A percentile compares a stretch with the other conserved stretches of the same genome.
These are phyloP conservation scores for Blakeslea trispora DNA, from an alignment of 371 early-diverging fungal species.

Conservation along the genomic window DNA sequence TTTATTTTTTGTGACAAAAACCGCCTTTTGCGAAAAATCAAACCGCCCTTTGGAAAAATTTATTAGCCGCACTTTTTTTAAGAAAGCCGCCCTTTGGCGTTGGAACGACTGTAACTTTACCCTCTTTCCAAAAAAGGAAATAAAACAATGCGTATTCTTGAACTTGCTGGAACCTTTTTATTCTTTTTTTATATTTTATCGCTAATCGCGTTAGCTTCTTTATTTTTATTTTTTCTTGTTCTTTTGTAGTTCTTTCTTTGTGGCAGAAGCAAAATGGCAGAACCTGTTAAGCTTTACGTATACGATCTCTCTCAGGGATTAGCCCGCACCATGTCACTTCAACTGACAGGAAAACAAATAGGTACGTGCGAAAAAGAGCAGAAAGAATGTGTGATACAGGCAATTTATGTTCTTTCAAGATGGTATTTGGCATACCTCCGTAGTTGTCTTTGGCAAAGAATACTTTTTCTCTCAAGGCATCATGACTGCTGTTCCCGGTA, in stretches of 20 bases:
- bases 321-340: slow-evolving; percentile 64
- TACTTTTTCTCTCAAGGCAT: slow-evolving; percentile 87
- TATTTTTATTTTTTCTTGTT: slow-evolving; percentile 2
- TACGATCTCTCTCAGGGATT: slow-evolving; percentile 83
- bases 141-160: not conserved
- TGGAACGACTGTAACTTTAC: no score
- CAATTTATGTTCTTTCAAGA: slow-evolving; percentile 36
- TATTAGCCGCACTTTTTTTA: no score
- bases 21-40: no score
- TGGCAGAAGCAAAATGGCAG: slow-evolving; percentile 17
- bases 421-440: slow-evolving; percentile 90
- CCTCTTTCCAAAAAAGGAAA: no score
- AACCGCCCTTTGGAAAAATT: no score
- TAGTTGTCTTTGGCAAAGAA: slow-evolving; percentile 87
- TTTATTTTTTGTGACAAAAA: no score
- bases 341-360: slow-evolving; percentile 69
- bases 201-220: not conserved
- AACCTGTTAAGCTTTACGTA: slow-evolving; percentile 66
- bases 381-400: no score
- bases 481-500: slow-evolving; percentile 54
- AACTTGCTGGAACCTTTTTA: not conserved
- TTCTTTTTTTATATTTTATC: not conserved
- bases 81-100: no score
- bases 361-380: slow-evolving; percentile 36
- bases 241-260: not conserved